Conservation (phyloP, 2,329 filamentous ascomycete species). For the Metarhizium humberi region DNA sequence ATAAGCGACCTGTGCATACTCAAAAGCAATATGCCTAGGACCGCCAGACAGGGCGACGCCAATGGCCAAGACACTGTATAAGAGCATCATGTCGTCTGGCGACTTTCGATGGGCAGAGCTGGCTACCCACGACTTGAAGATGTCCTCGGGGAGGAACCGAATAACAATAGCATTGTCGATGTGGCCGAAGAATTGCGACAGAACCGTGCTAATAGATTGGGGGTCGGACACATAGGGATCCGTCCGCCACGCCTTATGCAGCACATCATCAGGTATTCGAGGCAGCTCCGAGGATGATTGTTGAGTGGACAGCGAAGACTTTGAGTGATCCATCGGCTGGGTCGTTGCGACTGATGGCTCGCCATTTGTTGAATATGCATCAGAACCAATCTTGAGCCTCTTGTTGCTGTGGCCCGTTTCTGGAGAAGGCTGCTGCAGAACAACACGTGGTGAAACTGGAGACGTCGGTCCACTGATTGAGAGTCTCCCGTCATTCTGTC, state of each 20-base stretch:
- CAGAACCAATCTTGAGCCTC: slow-evolving; percentile 37
- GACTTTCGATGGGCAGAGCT: slow-evolving; percentile 25
- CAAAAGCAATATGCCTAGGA: slow-evolving; percentile 24
- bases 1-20: slow-evolving; percentile 43
- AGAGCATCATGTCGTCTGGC: slow-evolving; percentile 35
- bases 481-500: slow-evolving; percentile 24
- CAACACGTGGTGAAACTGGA: slow-evolving; percentile 37
- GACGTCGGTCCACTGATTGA: slow-evolving; percentile 36
- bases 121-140: slow-evolving; percentile 28
- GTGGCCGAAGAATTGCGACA: slow-evolving; percentile 33
- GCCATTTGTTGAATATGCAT: slow-evolving; percentile 30
- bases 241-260: slow-evolving; percentile 39
- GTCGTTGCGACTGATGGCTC: slow-evolving; percentile 21
- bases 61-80: slow-evolving; percentile 33
- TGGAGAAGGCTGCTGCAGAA: slow-evolving; percentile 22
- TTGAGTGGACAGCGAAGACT: slow-evolving; percentile 27
- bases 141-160: slow-evolving; percentile 30
- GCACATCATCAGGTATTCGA: slow-evolving; percentile 38
- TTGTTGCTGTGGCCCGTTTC: slow-evolving; percentile 39
- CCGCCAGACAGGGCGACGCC: slow-evolving; percentile 30
- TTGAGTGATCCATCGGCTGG: slow-evolving; percentile 27
- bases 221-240: slow-evolving; percentile 38
- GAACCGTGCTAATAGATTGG: slow-evolving; percentile 27
- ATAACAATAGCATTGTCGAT: slow-evolving; percentile 32
- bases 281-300: slow-evolving; percentile 30